phyloP scores from a whole-genome alignment of 805 yeast genomes.

The Teunomyces kruisii region DNA sequence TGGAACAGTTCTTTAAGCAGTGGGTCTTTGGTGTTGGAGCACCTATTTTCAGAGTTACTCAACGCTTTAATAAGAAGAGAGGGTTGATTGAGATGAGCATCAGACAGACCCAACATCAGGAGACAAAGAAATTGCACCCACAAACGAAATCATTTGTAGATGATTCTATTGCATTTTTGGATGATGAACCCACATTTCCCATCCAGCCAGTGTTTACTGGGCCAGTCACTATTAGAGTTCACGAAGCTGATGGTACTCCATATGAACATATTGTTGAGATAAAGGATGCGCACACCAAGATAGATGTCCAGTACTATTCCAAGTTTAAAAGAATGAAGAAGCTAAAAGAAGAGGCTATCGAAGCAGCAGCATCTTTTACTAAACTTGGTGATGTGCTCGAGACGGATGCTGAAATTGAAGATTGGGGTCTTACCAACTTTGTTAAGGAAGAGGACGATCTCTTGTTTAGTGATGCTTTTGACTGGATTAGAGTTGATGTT shows the following conservation, averaged over 20 bases:
- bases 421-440: conserved; percentile 78
- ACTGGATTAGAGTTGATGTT: conserved; percentile 97
- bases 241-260: conserved; percentile 98
- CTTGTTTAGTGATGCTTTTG: conserved; percentile 82
- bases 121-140: conserved; percentile 41
- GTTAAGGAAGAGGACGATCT: conserved; percentile 65
- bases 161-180: conserved; percentile 43
- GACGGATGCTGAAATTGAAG: conserved; percentile 54
- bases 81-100: conserved; percentile 94
- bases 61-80: conserved; percentile 88
- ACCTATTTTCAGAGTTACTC: conserved; percentile 86
- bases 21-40: conserved; percentile 92
- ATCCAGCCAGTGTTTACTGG: conserved; percentile 72
- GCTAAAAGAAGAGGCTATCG: conserved; percentile 49
- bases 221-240: conserved; percentile 94
- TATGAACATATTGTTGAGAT: conserved; percentile 95
- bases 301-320: conserved; percentile 94
- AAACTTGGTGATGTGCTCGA: conserved; percentile 75
- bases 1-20: conserved; percentile 83
- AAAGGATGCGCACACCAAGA: conserved; percentile 77
- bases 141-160: conserved; percentile 42
- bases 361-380: conserved; percentile 32
- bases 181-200: conserved; percentile 39
- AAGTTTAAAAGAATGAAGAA: conserved; percentile 82
- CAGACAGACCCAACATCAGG: conserved; percentile 79